Conservation (phyloP, 2,329 filamentous ascomycete genomes). For the Fusarium sp. region DNA sequence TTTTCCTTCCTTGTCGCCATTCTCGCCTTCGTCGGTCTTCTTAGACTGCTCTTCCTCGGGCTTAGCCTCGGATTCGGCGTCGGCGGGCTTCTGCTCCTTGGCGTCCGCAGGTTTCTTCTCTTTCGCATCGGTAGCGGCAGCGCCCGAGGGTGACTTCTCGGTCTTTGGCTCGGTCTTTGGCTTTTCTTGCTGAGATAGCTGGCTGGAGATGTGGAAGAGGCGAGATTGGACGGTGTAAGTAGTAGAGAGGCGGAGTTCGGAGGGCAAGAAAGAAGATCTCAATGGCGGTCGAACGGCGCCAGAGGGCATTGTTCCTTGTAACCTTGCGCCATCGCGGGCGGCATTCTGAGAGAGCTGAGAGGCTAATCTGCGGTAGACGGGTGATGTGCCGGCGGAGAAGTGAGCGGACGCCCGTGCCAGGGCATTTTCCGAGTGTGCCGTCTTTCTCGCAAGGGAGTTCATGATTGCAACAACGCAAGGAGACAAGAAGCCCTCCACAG, state of each 20-base stretch:
- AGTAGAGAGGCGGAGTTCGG: slow-evolving; percentile 53
- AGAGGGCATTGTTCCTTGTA: slow-evolving; percentile 47
- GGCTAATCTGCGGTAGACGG: slow-evolving; percentile 65
- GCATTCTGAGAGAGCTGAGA: slow-evolving; percentile 53
- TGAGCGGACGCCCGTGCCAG: slow-evolving; percentile 60
- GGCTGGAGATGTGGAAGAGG: slow-evolving; percentile 53
- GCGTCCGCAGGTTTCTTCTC: slow-evolving; percentile 58
- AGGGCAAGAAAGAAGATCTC: slow-evolving; percentile 63
- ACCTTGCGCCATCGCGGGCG: slow-evolving; percentile 46
- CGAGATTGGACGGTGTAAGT: slow-evolving; percentile 51
- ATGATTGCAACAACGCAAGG: slow-evolving; percentile 56
- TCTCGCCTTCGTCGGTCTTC: slow-evolving; percentile 57
- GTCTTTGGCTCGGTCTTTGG: slow-evolving; percentile 53
- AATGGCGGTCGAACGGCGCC: slow-evolving; percentile 56
- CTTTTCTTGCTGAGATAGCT: slow-evolving; percentile 54
- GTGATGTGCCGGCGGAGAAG: slow-evolving; percentile 60
- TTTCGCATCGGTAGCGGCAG: slow-evolving; percentile 57
- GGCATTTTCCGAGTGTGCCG: slow-evolving; percentile 58
- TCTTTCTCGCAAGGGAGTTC: slow-evolving; percentile 64
- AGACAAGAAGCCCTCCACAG: slow-evolving; percentile 49
- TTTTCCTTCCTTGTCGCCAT: slow-evolving; percentile 62
- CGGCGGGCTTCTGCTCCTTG: slow-evolving; percentile 58
- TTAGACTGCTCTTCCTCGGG: slow-evolving; percentile 58
- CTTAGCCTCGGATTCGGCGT: slow-evolving; percentile 48
- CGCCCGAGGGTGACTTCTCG: slow-evolving; percentile 44